phyloP scores from a whole-genome alignment of 768 basidiomycete species.

The Albatrellus ellisii region DNA sequence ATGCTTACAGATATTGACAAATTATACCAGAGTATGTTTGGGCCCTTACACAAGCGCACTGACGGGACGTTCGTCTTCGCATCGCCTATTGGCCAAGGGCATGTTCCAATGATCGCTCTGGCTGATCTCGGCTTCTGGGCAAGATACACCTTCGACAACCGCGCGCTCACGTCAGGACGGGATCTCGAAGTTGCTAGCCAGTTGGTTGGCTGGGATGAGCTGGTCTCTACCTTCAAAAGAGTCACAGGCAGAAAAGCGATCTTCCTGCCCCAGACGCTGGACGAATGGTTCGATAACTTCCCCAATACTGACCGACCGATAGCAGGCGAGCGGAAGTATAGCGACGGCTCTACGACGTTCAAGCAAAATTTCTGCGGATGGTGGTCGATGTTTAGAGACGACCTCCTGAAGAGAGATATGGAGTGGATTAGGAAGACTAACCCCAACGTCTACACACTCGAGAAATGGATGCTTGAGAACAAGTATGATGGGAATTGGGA shows the following conservation, averaged over 20 bases:
- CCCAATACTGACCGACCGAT: constrained; percentile 12
- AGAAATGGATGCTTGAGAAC: constrained; percentile 1
- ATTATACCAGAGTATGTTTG: constrained; percentile 12
- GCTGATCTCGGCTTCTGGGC: constrained; percentile 19
- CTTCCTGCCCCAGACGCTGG: constrained; percentile 7
- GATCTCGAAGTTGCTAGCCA: constrained; percentile 18
- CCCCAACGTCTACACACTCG: constrained; percentile 22
- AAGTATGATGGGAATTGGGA: background rate
- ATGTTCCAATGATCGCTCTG: constrained; percentile 18
- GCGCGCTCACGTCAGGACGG: constrained; percentile 11
- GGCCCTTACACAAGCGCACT: constrained; percentile 12
- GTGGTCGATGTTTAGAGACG: constrained; percentile 31
- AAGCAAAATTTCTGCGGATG: constrained; percentile 28
- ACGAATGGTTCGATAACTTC: constrained; percentile 15
- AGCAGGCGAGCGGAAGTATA: constrained; percentile 10
- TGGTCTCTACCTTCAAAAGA: constrained; percentile 15
- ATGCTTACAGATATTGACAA: background rate
- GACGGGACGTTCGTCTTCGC: constrained; percentile 20
- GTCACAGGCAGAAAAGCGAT: constrained; percentile 17
- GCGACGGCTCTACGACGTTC: constrained; percentile 12
- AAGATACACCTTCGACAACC: constrained; percentile 18
- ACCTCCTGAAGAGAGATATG: constrained; percentile 29
- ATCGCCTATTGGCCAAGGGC: constrained; percentile 14
- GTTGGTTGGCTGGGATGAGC: constrained; percentile 12
- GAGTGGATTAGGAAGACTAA: constrained; percentile 29